Conservation (phyloP, 108 stramenopile genomes). For the Phaeodactylum tricornutum region DNA sequence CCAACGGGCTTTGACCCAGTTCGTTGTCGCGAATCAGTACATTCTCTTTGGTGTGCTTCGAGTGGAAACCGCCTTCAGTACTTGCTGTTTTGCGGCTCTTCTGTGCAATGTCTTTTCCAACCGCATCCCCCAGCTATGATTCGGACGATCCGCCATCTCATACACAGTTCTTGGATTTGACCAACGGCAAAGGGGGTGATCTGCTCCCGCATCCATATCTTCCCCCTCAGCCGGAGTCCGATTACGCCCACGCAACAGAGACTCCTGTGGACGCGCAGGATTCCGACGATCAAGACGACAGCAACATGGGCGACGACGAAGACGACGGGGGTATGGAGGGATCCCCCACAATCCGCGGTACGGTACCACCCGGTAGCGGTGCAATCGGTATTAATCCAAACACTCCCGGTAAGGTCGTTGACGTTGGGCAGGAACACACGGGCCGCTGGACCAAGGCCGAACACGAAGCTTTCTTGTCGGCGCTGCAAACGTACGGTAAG, state of each 20-base stretch:
- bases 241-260: background rate
- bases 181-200: slow-evolving; percentile 15
- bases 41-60: too few species aligned
- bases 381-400: slow-evolving; percentile 19
- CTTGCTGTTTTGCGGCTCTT: too few species aligned
- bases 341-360: background rate
- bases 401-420: slow-evolving; percentile 54
- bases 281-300: background rate
- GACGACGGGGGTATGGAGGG: slow-evolving; percentile 8
- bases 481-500: slow-evolving; percentile 81
- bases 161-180: slow-evolving; percentile 43
- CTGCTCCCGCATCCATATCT: background rate
- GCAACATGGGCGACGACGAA: slow-evolving; percentile 2
- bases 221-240: background rate
- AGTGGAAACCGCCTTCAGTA: too few species aligned
- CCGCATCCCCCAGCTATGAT: too few species aligned
- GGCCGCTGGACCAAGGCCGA: slow-evolving; percentile 87
- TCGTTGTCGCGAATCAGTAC: too few species aligned
- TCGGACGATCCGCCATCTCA: too few species aligned
- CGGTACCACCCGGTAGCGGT: background rate
- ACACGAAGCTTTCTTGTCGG: slow-evolving; percentile 85
- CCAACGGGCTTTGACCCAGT: too few species aligned
- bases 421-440: slow-evolving; percentile 70
- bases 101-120: too few species aligned
- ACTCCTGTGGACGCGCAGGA: background rate